These are phyloP conservation scores for Celoporthe dispersa DNA, from an alignment of 2,329 filamentous ascomycete genomes.

Conservation along the genomic window DNA sequence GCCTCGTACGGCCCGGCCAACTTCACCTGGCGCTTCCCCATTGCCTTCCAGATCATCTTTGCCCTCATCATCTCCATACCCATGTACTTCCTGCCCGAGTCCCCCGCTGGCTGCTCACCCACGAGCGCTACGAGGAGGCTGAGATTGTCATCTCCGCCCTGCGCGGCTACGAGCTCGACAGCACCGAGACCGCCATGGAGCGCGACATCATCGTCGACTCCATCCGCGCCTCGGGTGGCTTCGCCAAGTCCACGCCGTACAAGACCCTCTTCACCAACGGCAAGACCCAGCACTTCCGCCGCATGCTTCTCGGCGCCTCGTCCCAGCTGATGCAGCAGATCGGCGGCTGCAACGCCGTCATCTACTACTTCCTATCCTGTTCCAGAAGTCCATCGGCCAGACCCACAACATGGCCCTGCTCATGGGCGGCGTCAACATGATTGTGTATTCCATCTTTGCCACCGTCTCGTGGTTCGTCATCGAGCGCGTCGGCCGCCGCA, in stretches of 20 bases:
- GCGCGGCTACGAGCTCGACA: slow-evolving; percentile 51
- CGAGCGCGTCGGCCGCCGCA: slow-evolving; percentile 60
- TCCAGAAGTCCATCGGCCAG: slow-evolving; percentile 48
- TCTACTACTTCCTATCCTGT: slow-evolving; percentile 66
- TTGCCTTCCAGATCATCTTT: slow-evolving; percentile 48
- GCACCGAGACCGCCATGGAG: slow-evolving; percentile 61
- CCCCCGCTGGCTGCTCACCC: slow-evolving; percentile 46
- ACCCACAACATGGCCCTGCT: slow-evolving; percentile 54
- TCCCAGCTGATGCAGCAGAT: slow-evolving; percentile 68
- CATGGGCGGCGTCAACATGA: slow-evolving; percentile 59
- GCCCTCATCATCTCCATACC: slow-evolving; percentile 40
- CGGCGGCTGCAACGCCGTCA: slow-evolving; percentile 61
- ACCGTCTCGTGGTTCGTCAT: slow-evolving; percentile 56
- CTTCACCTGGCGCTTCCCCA: slow-evolving; percentile 60
- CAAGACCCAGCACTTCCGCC: slow-evolving; percentile 68
- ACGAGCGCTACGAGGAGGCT: slow-evolving; percentile 42
- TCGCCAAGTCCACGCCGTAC: slow-evolving; percentile 50
- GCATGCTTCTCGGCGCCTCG: slow-evolving; percentile 64
- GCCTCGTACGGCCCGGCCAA: slow-evolving; percentile 45
- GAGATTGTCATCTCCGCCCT: slow-evolving; percentile 43
- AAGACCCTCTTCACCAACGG: slow-evolving; percentile 63
- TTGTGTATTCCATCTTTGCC: slow-evolving; percentile 65
- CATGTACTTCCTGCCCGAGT: slow-evolving; percentile 46
- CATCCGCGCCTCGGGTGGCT: slow-evolving; percentile 58
- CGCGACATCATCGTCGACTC: slow-evolving; percentile 66